Evolutionary conservation across 2,329 filamentous ascomycete genomes (phyloP).

Genomic region (Stachybotrys chartarum): DNA sequence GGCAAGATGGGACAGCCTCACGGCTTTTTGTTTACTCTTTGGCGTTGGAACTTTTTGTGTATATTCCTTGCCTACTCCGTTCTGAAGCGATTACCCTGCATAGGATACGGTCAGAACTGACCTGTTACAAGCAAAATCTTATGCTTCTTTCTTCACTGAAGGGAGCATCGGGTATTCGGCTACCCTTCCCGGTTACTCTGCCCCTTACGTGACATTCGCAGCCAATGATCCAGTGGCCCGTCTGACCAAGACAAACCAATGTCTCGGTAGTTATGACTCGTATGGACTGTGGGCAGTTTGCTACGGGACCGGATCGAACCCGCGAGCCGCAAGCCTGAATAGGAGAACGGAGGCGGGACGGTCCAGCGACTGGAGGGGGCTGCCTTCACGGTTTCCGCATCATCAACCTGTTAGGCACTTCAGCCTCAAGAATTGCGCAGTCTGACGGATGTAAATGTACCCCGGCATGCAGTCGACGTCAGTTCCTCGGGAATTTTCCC

Average conservation of each 20-base stretch:
- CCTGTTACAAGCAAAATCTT: background rate
- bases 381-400: no score
- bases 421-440: background rate
- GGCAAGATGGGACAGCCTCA: constrained; percentile 1
- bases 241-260: background rate
- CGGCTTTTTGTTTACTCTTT: background rate
- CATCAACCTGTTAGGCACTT: background rate
- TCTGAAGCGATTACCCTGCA: no score
- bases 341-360: no score
- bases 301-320: no score
- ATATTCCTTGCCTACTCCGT: background rate
- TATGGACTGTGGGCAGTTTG: no score
- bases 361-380: no score
- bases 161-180: background rate
- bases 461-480: background rate
- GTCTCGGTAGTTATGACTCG: background rate
- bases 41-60: background rate
- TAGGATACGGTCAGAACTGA: no score
- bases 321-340: no score
- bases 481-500: background rate
- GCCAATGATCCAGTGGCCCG: background rate
- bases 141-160: background rate
- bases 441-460: background rate
- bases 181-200: background rate
- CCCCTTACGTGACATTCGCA: background rate